Conservation (phyloP, 139 green algal genomes). For the Volvox reticuliferus region DNA sequence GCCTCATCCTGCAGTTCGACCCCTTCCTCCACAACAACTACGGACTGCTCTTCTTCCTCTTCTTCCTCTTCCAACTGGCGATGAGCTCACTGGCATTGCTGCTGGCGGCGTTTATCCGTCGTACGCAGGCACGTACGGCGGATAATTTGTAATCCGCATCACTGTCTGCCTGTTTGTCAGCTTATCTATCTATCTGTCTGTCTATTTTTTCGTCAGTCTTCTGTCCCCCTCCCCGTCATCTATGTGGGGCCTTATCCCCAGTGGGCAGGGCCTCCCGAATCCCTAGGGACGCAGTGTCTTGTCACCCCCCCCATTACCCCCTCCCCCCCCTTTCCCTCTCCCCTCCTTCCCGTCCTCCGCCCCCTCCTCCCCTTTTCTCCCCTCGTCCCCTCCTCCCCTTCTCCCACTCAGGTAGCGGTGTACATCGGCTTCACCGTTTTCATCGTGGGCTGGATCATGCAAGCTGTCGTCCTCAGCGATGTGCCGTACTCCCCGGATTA, state of each 20-base stretch:
- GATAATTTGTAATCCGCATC: too few relatives aligned
- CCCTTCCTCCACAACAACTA: constrained; percentile 95
- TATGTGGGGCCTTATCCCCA: background rate
- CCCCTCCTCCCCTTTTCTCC: background rate
- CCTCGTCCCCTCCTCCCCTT: background rate
- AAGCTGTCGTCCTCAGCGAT: constrained; percentile 70
- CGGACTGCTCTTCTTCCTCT: constrained; percentile 85
- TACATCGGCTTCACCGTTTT: constrained; percentile 95
- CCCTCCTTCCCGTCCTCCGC: background rate
- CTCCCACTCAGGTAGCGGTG: constrained; percentile 69
- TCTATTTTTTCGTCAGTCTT: too few relatives aligned
- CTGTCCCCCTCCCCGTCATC: background rate
- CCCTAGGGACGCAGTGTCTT: too few relatives aligned
- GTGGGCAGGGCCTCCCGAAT: too few relatives aligned
- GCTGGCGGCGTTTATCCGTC: constrained; percentile 79
- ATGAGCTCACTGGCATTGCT: constrained; percentile 84
- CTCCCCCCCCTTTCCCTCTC: background rate
- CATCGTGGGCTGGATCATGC: constrained; percentile 80
- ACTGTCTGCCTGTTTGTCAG: background rate
- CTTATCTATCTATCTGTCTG: too few relatives aligned
- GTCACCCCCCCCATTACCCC: background rate
- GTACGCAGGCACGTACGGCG: constrained; percentile 48
- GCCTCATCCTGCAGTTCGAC: constrained; percentile 87
- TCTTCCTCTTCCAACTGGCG: constrained; percentile 93
- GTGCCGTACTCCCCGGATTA: constrained; percentile 77